These are phyloP conservation scores for Lithocarpus polystachyus DNA, from an alignment of 306 rosid genomes.

Conservation along the genomic window DNA sequence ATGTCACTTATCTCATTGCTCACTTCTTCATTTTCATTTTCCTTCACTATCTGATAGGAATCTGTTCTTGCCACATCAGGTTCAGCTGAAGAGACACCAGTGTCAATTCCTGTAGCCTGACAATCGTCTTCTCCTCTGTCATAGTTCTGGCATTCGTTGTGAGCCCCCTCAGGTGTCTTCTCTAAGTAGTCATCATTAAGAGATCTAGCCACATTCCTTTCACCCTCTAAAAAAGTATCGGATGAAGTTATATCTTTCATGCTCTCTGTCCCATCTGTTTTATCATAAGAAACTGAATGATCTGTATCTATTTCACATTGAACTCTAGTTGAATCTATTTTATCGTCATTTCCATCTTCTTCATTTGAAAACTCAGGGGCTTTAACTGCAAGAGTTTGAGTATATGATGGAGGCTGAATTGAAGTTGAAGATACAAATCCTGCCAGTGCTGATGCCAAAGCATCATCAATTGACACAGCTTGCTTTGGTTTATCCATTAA, in stretches of 20 bases:
- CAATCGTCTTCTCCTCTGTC: slow-evolving; percentile 23
- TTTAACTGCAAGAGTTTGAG: slow-evolving; percentile 36
- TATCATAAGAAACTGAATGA: slow-evolving; percentile 24
- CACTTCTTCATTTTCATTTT: slow-evolving; percentile 25
- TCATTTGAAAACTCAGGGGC: slow-evolving; percentile 65
- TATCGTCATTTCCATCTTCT: slow-evolving; percentile 30
- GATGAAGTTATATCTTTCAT: slow-evolving; percentile 25
- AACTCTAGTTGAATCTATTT: slow-evolving; percentile 16
- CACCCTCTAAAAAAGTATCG: slow-evolving; percentile 18
- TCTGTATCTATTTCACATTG: slow-evolving; percentile 21
- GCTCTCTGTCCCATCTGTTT: slow-evolving; percentile 20
- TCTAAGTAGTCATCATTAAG: slow-evolving; percentile 25
- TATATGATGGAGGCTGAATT: slow-evolving; percentile 31
- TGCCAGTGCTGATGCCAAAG: slow-evolving; percentile 78
- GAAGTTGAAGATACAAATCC: slow-evolving; percentile 55
- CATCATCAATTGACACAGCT: slow-evolving; percentile 63
- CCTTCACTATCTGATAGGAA: slow-evolving; percentile 20
- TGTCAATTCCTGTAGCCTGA: slow-evolving; percentile 9
- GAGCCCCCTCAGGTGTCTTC: slow-evolving; percentile 25
- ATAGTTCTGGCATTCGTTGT: slow-evolving; percentile 1
- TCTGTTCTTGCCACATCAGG: slow-evolving; percentile 10
- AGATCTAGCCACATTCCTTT: slow-evolving; percentile 19
- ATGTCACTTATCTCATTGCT: slow-evolving; percentile 11
- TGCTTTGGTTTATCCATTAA: slow-evolving; percentile 40
- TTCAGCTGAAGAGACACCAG: slow-evolving; percentile 11